Evolutionary conservation across 805 yeast genomes (phyloP).

Genomic region (Saccharomyces mikatae): DNA sequence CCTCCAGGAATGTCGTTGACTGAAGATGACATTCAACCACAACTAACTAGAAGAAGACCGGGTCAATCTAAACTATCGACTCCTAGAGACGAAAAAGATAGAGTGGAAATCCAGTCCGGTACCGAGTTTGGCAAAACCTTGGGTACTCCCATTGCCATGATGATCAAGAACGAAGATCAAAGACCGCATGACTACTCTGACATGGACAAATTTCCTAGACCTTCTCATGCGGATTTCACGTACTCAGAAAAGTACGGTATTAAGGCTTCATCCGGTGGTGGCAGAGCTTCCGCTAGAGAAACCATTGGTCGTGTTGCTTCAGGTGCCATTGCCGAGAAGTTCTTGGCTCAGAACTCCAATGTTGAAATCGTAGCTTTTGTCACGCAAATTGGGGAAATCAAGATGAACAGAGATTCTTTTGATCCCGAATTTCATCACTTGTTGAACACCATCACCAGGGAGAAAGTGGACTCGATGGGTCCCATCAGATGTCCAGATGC

Average conservation of each 20-base stretch:
- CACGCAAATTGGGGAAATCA: conserved; percentile 76
- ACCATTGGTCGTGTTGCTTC: conserved; percentile 99
- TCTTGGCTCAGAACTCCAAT: conserved; percentile 61
- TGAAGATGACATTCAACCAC: conserved; percentile 90
- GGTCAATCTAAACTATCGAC: conserved; percentile 91
- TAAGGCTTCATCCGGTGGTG: conserved; percentile 95
- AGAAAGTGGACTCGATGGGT: conserved; percentile 75
- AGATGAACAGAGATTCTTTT: conserved; percentile 67
- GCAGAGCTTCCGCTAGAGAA: conserved; percentile 94
- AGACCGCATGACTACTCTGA: conserved; percentile 94
- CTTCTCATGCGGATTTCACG: conserved; percentile 96
- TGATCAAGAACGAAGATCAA: conserved; percentile 89
- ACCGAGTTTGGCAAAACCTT: conserved; percentile 83
- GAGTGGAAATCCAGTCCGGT: conserved; percentile 89
- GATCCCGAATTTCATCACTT: conserved; percentile 57
- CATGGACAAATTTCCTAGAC: conserved; percentile 92
- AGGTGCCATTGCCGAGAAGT: conserved; percentile 95
- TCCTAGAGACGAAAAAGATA: conserved; percentile 93
- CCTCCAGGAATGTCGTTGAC: conserved; percentile 88
- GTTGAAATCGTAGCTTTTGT: conserved; percentile 97
- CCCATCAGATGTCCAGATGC: conserved; percentile 92
- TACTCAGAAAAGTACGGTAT: conserved; percentile 84
- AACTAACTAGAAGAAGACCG: conserved; percentile 92
- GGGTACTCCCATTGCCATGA: conserved; percentile 94
- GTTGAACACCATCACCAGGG: conserved; percentile 74